A percentile compares a stretch with the other conserved stretches of the same genome.
phyloP scores from a whole-genome alignment of 1,284 basidiomycete genomes.

The Coriolopsis trogii region DNA sequence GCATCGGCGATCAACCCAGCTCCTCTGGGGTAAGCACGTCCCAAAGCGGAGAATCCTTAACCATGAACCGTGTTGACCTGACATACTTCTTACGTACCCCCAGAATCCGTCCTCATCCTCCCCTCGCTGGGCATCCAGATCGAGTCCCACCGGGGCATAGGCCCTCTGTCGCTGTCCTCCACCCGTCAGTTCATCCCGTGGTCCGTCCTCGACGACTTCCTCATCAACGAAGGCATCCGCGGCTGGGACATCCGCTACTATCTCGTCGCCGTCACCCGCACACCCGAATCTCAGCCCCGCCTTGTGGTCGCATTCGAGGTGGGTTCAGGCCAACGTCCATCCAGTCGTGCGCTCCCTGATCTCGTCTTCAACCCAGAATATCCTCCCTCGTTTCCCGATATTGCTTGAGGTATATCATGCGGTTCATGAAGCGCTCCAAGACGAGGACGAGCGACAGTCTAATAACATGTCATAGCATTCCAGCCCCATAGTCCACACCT shows the following conservation, averaged over 20 bases:
- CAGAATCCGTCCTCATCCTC: slow-evolving; percentile 71
- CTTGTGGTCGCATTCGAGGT: slow-evolving; percentile 61
- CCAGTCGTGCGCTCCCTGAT: not conserved
- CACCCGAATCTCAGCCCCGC: slow-evolving; percentile 32
- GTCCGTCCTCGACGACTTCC: slow-evolving; percentile 54
- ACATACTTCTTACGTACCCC: not conserved
- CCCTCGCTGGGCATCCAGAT: slow-evolving; percentile 72
- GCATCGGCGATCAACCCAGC: slow-evolving; percentile 44
- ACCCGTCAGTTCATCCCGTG: slow-evolving; percentile 64
- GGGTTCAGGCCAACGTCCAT: slow-evolving; percentile 13
- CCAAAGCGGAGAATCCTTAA: not conserved
- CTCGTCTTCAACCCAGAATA: slow-evolving; percentile 45
- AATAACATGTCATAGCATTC: slow-evolving; percentile 14
- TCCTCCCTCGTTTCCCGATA: slow-evolving; percentile 64
- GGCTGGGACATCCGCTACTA: slow-evolving; percentile 76
- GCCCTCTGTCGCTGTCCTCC: slow-evolving; percentile 45
- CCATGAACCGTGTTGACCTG: not conserved
- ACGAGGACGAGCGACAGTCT: slow-evolving; percentile 7
- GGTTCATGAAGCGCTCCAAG: slow-evolving; percentile 43
- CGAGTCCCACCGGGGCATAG: slow-evolving; percentile 64
- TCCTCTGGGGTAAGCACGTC: slow-evolving; percentile 51
- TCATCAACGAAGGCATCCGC: slow-evolving; percentile 73
- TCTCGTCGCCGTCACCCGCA: slow-evolving; percentile 51
- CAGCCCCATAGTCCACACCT: not conserved
- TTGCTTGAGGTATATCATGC: slow-evolving; percentile 60